These are phyloP conservation scores for Sanghuangporus baumii DNA, from an alignment of 1,284 basidiomycete genomes.

Conservation along the genomic window DNA sequence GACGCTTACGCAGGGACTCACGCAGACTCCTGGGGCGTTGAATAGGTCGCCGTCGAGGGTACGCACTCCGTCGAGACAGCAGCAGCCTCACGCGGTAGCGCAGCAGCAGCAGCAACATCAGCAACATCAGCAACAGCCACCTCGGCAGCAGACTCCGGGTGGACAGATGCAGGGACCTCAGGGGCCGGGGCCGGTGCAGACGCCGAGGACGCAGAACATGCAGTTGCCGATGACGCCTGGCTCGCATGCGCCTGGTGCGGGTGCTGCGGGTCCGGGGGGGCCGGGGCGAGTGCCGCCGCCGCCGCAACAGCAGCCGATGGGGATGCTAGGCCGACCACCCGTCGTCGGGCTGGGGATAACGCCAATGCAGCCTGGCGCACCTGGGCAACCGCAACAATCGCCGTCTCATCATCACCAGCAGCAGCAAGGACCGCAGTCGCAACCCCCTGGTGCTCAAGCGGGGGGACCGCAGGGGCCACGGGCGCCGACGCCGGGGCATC, in stretches of 20 bases:
- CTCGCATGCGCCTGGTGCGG: neutral
- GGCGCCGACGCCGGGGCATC: neutral
- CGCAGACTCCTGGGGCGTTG: neutral
- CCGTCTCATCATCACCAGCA: neutral
- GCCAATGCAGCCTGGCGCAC: neutral
- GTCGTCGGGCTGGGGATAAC: slow-evolving; percentile 2
- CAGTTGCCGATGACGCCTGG: slow-evolving; percentile 11
- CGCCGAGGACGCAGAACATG: slow-evolving; percentile 29
- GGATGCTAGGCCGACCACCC: neutral
- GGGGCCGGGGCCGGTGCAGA: slow-evolving; percentile 29
- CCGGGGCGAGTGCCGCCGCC: neutral
- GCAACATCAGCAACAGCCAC: slow-evolving; percentile 15
- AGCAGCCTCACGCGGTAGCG: neutral
- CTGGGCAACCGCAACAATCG: neutral
- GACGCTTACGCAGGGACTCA: slow-evolving; percentile 1
- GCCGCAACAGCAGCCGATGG: neutral
- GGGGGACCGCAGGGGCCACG: slow-evolving; percentile 2
- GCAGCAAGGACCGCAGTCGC: slow-evolving; percentile 13
- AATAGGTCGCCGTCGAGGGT: slow-evolving; percentile 7
- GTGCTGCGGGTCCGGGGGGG: neutral
- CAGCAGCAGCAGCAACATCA: too few relatives aligned
- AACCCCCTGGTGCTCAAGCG: slow-evolving; percentile 1
- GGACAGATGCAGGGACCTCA: slow-evolving; percentile 17
- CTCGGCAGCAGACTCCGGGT: slow-evolving; percentile 6
- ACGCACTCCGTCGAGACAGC: slow-evolving; percentile 11